Evolutionary conservation across 208 protist species (phyloP), one percentile per base, ranked within the genome.

Genomic region (Angomonas desouzai): DNA sequence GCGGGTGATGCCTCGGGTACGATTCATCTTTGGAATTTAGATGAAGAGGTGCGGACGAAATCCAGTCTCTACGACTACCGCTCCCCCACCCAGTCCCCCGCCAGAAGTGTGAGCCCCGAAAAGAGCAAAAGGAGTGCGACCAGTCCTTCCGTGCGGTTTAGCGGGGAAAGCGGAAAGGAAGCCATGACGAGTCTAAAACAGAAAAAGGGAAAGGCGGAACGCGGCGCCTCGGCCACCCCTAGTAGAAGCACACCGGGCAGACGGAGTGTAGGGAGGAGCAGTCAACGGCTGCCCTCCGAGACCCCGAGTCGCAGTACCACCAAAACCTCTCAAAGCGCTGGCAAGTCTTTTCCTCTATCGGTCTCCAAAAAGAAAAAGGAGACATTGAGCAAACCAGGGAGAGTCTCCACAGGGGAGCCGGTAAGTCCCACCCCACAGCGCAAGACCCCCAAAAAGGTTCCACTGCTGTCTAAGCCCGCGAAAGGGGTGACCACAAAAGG

Each of bases 11-110:
- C 69, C 40, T 61, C 85, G 29, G 89, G 89, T 27, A 78, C 72
- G 1, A 67, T 96, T 48, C 86, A 93, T 62, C 29, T 96, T n/a
- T 96, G 89, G 87, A 87, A 96, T 60, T 68, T 96, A 0, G 84
- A 91, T 48, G 86, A 93, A 66, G 86, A 96, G 64, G 72, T 96
- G 29, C 11, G 18, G 28, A 45, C 45, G 18, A 66, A 58, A 43
- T 9, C 30, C 33, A 71, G 28, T 47, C 29, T 30, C 48, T 25
- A 53, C 57, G 62, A 58, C 20, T 22, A 38, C 29, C 6, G 16
- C 18, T 45, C 55, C 36, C 47, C 55, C 10, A 28, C 0, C 30
- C 64, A n/a, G 51, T 58, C n/a, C 27, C 64, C 29, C 38, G 64
- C 30, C 0, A 30, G 55, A 1, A 68, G 55, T 56, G 43, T 48